Evolutionary conservation across 495 filamentous ascomycete genomes (phyloP), one percentile per base, ranked within the genome.

Genomic region (Aspergillus panamensis): DNA sequence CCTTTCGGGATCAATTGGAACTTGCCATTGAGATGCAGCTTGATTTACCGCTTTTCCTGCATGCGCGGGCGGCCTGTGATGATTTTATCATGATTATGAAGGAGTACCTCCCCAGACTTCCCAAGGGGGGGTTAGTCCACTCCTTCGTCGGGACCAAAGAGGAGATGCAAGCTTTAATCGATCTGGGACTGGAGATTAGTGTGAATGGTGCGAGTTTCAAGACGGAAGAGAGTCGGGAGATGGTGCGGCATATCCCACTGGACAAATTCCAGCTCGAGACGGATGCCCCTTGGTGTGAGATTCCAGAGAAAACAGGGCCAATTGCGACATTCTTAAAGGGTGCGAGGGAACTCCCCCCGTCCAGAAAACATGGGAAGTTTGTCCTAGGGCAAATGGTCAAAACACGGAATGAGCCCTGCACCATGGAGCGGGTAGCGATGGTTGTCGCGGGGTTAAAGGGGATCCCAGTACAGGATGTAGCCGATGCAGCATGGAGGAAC

Each of bases 231-330:
- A 62, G 65, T 10, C 19, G 61, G 47, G 66, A 69, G 3, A 72
- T 72, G 69, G 66, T 69, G 0, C 61, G 62, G 2, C 25, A 55
- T 42, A 62, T 72, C 33, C 67, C 69, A 1, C 29, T 70, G 48
- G 57, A 63, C 0, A 66, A 48, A 25, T 35, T 72, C n/a, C 67
- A 72, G 43, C 47, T 72, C n/a, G 69, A 72, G 50, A 70, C 67
- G 1, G 68, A 72, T 61, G 67, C 69, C 5, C 68, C 69, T 6
- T 72, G 69, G 69, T 72, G 69, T 50, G 68, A 72, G 44, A 53
- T 72, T 2, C 17, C 65, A 48, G 33, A 30, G 8, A 62, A 55
- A 6, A 64, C 69, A 51, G 57, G 62, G 17, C 58, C 52, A 14
- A 69, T 69, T 39, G 60, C 50, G 13, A 19, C 42, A 0, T 72